These are phyloP conservation scores for Fragaria vesca DNA, from an alignment of 306 rosid genomes.

Conservation along the genomic window DNA sequence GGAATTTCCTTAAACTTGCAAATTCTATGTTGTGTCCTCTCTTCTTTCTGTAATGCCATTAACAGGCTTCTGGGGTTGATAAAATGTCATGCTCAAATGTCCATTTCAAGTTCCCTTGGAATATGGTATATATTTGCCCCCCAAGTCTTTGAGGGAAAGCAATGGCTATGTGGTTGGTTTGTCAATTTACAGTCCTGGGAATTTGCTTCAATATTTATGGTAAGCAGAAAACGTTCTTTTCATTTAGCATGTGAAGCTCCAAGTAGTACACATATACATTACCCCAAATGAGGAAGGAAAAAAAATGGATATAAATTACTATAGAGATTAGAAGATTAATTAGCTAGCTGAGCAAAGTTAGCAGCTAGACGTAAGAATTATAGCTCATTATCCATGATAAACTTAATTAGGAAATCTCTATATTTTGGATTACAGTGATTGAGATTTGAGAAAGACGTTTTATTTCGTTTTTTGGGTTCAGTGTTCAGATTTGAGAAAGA, in stretches of 20 bases:
- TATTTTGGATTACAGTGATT: too few relatives aligned
- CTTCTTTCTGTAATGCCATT: not conserved
- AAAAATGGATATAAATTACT: too few relatives aligned
- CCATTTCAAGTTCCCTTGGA: not conserved
- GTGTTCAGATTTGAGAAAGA: too few relatives aligned
- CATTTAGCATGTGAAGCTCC: not conserved
- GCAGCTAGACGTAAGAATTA: too few relatives aligned
- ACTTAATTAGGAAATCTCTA: too few relatives aligned
- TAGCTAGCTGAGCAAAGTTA: too few relatives aligned
- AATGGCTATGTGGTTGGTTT: not conserved
- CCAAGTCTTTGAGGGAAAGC: not conserved
- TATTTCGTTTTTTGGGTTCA: too few relatives aligned
- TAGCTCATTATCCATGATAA: too few relatives aligned
- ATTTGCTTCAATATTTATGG: conserved; percentile 4
- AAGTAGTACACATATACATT: not conserved
- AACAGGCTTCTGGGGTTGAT: not conserved
- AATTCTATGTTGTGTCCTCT: not conserved
- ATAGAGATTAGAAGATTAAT: too few relatives aligned
- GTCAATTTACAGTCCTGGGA: not conserved
- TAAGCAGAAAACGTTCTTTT: not conserved
- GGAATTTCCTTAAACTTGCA: not conserved
- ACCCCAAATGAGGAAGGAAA: not conserved
- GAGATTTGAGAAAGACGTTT: too few relatives aligned
- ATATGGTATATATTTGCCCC: not conserved
- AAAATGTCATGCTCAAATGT: not conserved